These are phyloP conservation scores for Chernovozyma aurita DNA, from an alignment of 1,139 yeast species.

Conservation along the genomic window DNA sequence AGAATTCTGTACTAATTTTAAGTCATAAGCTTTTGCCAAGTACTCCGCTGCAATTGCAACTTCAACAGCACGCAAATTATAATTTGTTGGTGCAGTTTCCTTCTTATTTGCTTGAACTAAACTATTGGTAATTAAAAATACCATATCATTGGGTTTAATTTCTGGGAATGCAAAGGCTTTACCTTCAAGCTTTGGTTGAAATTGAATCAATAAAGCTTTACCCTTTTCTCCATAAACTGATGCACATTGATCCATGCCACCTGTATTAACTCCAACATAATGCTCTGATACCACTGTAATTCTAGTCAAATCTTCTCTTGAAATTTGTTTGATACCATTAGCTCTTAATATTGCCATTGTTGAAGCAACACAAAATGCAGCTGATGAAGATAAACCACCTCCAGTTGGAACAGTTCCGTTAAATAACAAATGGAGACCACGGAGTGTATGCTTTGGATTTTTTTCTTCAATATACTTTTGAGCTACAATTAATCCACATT, in stretches of 20 bases:
- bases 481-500: slow-evolving; percentile 63
- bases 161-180: slow-evolving; percentile 54
- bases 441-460: slow-evolving; percentile 22
- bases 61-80: slow-evolving; percentile 69
- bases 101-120: slow-evolving; percentile 60
- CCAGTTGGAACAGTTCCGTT: slow-evolving; percentile 73
- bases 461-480: slow-evolving; percentile 43
- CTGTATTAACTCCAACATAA: slow-evolving; percentile 69
- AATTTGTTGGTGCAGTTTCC: slow-evolving; percentile 67
- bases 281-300: slow-evolving; percentile 70
- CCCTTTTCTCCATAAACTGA: slow-evolving; percentile 61
- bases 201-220: slow-evolving; percentile 59
- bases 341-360: slow-evolving; percentile 56
- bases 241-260: slow-evolving; percentile 80
- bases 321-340: slow-evolving; percentile 40
- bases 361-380: slow-evolving; percentile 68
- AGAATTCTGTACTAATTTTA: slow-evolving; percentile 47
- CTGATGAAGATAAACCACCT: slow-evolving; percentile 68
- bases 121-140: slow-evolving; percentile 61
- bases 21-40: slow-evolving; percentile 44
- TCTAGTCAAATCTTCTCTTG: slow-evolving; percentile 52
- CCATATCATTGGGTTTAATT: slow-evolving; percentile 38
- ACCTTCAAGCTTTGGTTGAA: slow-evolving; percentile 56
- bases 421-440: slow-evolving; percentile 51
- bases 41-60: slow-evolving; percentile 60